These are phyloP conservation scores for Oidiodendron maius DNA, from an alignment of 495 filamentous ascomycete genomes.

Conservation along the genomic window DNA sequence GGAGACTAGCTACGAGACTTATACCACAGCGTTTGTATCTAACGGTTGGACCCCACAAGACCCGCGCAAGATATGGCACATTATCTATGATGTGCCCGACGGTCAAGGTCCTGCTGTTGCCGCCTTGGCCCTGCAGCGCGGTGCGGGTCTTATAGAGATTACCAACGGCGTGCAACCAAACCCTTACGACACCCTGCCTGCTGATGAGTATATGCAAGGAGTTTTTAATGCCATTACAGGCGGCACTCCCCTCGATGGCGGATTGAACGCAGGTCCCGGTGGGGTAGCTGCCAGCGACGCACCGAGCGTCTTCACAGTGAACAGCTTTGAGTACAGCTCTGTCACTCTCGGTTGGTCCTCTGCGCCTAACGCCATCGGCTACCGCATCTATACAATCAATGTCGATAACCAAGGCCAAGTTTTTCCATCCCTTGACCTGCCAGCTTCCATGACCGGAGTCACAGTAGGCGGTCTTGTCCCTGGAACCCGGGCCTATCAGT, in stretches of 20 bases:
- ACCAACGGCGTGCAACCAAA: slow-evolving; percentile 1
- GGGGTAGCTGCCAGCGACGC: background rate
- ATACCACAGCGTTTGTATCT: background rate
- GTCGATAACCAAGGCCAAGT: background rate
- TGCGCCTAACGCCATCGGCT: background rate
- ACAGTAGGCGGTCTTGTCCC: background rate
- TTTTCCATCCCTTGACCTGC: too few relatives aligned
- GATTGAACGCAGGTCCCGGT: background rate
- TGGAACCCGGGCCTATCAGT: background rate
- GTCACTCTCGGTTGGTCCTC: background rate
- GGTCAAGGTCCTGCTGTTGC: background rate
- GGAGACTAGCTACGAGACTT: background rate
- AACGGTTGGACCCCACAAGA: slow-evolving; percentile 2
- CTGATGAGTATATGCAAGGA: slow-evolving; percentile 1
- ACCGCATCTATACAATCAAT: background rate
- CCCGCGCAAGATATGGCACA: slow-evolving; percentile 5
- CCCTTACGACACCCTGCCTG: slow-evolving; percentile 7
- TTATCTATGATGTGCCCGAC: slow-evolving; percentile 5
- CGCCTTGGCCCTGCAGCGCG: background rate
- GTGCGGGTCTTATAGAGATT: slow-evolving; percentile 2
- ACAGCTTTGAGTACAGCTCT: background rate
- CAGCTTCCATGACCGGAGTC: background rate
- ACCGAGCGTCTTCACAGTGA: background rate
- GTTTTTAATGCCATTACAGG: background rate
- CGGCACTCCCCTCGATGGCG: background rate